Percentiles rank a stretch among this genome's conserved stretches.
phyloP scores from a whole-genome alignment of 805 yeast genomes.

The Cyberlindnera mississippiensis region DNA sequence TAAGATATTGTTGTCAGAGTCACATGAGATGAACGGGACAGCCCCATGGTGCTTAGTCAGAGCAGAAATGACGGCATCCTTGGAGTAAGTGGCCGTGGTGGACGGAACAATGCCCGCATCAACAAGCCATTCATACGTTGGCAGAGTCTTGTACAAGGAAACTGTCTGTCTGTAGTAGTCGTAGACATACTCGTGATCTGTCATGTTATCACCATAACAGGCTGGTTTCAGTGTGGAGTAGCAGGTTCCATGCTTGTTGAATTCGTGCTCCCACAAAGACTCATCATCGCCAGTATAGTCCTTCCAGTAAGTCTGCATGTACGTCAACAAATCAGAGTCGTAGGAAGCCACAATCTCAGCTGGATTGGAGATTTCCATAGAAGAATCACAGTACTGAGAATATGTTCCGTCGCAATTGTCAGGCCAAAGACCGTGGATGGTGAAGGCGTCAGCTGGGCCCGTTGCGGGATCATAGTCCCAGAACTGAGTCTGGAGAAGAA shows the following conservation, averaged over 20 bases:
- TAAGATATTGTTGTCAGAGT: slow-evolving; percentile 40
- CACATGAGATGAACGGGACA: slow-evolving; percentile 60
- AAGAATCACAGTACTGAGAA: slow-evolving; percentile 70
- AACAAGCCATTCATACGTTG: slow-evolving; percentile 65
- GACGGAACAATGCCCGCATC: slow-evolving; percentile 72
- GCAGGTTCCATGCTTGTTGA: slow-evolving; percentile 92
- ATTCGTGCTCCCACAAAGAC: slow-evolving; percentile 83
- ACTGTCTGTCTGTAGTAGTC: slow-evolving; percentile 68
- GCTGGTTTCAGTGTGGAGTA: slow-evolving; percentile 70
- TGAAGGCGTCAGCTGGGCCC: slow-evolving; percentile 69
- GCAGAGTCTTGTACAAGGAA: slow-evolving; percentile 50
- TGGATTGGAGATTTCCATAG: slow-evolving; percentile 51
- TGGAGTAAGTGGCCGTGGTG: slow-evolving; percentile 49
- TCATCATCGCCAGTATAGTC: slow-evolving; percentile 66
- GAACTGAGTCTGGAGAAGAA: slow-evolving; percentile 80
- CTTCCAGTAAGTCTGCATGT: slow-evolving; percentile 68
- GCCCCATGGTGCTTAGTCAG: slow-evolving; percentile 48
- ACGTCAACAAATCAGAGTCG: slow-evolving; percentile 44
- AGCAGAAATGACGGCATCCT: slow-evolving; percentile 50
- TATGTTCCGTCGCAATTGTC: slow-evolving; percentile 82
- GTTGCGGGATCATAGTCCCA: slow-evolving; percentile 83
- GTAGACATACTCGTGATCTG: slow-evolving; percentile 42
- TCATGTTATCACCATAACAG: slow-evolving; percentile 48
- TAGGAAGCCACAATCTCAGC: slow-evolving; percentile 41
- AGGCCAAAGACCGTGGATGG: slow-evolving; percentile 87